Conservation (phyloP, 2,329 filamentous ascomycete species). For the Fusarium begoniae region DNA sequence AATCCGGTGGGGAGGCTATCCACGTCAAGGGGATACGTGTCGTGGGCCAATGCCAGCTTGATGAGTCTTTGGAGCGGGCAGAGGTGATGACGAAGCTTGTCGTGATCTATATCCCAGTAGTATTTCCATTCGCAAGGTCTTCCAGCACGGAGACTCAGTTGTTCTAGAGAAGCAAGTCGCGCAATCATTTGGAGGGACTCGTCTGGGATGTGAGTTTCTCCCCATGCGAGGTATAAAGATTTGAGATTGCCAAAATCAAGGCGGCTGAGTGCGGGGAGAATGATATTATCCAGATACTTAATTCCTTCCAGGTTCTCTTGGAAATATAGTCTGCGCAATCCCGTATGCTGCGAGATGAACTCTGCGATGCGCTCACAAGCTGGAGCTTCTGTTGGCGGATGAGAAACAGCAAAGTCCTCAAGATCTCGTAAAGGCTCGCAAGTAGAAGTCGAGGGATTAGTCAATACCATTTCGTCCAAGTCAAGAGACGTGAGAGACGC, state of each 20-base stretch:
- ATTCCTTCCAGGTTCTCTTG: not conserved
- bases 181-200: not conserved
- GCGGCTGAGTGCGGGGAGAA: constrained; percentile 11
- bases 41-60: not conserved
- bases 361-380: not conserved
- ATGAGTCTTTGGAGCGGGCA: not conserved
- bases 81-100: not conserved
- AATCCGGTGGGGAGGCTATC: not conserved
- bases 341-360: not conserved
- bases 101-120: constrained; percentile 2
- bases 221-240: constrained; percentile 21
- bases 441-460: too few species aligned
- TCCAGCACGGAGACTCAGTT: constrained; percentile 7
- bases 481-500: constrained; percentile 1
- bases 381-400: rapidly evolving
- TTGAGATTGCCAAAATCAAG: not conserved
- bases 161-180: constrained; percentile 14
- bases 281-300: not conserved
- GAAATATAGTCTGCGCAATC: not conserved
- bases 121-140: not conserved
- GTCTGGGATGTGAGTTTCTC: not conserved
- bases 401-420: not conserved
- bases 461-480: not conserved
- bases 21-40: not conserved
- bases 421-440: not conserved